Conservation (phyloP, 768 basidiomycete genomes). For the Chalciporus piperatus region DNA sequence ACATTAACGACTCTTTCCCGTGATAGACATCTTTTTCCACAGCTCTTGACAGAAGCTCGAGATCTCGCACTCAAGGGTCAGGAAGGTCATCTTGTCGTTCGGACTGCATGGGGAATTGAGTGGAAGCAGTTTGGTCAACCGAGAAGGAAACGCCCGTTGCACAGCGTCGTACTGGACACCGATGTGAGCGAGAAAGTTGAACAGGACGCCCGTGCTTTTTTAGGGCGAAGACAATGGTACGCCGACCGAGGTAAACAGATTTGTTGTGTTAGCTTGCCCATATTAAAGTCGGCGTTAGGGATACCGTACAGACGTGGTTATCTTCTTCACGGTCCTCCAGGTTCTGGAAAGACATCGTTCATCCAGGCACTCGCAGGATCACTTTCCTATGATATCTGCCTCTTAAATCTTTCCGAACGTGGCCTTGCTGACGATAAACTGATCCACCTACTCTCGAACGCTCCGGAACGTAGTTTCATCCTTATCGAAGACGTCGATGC, state of each 20-base stretch:
- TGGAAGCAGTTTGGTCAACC: constrained; percentile 97
- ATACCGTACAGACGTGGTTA: constrained; percentile 98
- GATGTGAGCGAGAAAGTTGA: constrained; percentile 87
- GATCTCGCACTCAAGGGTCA: constrained; percentile 81
- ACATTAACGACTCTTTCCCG: constrained; percentile 89
- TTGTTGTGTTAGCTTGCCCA: neutral
- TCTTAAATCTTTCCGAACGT: constrained; percentile 93
- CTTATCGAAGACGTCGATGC: constrained; percentile 97
- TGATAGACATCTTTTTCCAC: constrained; percentile 78
- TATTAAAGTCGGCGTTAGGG: constrained; percentile 45
- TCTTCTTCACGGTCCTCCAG: constrained; percentile 92
- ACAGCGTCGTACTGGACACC: constrained; percentile 83
- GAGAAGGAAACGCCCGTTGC: constrained; percentile 77
- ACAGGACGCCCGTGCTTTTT: constrained; percentile 75
- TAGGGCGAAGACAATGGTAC: constrained; percentile 88
- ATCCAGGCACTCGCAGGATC: constrained; percentile 96
- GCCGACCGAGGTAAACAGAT: constrained; percentile 77
- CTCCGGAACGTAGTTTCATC: constrained; percentile 90
- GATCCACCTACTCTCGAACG: constrained; percentile 88
- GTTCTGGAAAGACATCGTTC: constrained; percentile 97
- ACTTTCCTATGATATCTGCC: constrained; percentile 91
- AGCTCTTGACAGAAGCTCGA: constrained; percentile 83
- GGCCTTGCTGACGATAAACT: constrained; percentile 97
- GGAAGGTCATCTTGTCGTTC: constrained; percentile 93
- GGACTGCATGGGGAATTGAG: constrained; percentile 95